Conservation (phyloP, 768 basidiomycete genomes). For the Lactifluus volemus region DNA sequence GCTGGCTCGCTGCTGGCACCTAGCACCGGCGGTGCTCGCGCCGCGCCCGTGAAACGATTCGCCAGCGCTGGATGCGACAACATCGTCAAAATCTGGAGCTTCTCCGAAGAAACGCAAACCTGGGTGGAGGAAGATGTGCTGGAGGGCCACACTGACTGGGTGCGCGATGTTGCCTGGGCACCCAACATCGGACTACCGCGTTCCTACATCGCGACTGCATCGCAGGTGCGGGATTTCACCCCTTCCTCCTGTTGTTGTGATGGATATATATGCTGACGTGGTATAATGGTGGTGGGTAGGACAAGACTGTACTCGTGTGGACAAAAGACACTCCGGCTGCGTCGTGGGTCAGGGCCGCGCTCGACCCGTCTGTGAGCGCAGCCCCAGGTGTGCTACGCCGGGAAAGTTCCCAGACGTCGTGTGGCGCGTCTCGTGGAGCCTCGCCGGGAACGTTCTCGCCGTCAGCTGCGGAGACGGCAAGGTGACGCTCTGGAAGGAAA, state of each 20-base stretch:
- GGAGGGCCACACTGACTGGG: constrained; percentile 95
- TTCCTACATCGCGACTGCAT: constrained; percentile 92
- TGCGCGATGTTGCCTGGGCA: constrained; percentile 98
- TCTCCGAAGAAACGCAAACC: constrained; percentile 75
- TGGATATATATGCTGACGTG: background rate
- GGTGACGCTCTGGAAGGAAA: constrained; percentile 98
- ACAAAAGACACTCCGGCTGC: constrained; percentile 70
- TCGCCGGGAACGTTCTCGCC: constrained; percentile 91
- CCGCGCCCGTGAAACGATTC: constrained; percentile 71
- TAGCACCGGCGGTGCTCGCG: constrained; percentile 34
- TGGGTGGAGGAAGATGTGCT: constrained; percentile 90
- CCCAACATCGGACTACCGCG: constrained; percentile 93
- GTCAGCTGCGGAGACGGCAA: constrained; percentile 98
- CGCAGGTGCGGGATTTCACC: constrained; percentile 46
- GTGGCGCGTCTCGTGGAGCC: constrained; percentile 98
- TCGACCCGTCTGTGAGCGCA: constrained; percentile 57
- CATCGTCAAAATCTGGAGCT: constrained; percentile 90
- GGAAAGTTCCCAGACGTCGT: constrained; percentile 95
- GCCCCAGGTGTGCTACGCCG: constrained; percentile 38
- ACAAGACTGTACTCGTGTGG: constrained; percentile 88
- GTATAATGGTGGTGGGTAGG: constrained; percentile 28
- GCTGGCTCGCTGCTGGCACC: constrained; percentile 80
- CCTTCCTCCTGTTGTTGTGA: background rate
- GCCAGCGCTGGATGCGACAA: constrained; percentile 96
- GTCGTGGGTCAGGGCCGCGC: constrained; percentile 71